Evolutionary conservation across 2,329 filamentous ascomycete genomes (phyloP), one percentile per base, ranked within the genome.

Genomic region (Thelonectria olida): DNA sequence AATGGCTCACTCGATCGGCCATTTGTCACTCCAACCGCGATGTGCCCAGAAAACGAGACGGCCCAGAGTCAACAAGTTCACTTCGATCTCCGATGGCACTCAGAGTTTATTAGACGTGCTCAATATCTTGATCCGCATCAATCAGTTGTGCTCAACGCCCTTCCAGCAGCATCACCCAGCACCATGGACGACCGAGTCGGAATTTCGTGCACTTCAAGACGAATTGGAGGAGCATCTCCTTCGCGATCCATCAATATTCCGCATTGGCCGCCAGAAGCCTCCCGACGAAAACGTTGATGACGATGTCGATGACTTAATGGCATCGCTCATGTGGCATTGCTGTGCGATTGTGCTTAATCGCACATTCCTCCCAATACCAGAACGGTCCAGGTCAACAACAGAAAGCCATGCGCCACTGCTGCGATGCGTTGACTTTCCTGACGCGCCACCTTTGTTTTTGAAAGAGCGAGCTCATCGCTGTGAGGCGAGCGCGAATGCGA

Each of bases 381-480:
- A 50, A 25, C 31, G 41, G 13, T 19, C 23, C 15, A 48, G 38
- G 12, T 9, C 22, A 8, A 8, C 28, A 9, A 22, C 19, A 10
- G 48, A 58, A 7, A 23, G 8, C 22, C n/a, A 36, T 23, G 28
- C 48, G 20, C 20, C 48, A 5, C n/a, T 19, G 7, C 15, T 48
- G 7, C 44, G 47, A 25, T 57, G 48, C n/a, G n/a, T 62, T 10
- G 34, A 45, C 19, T 62, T 50, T 28, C 60, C 60, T 2, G 19
- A 19, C 3, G 60, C 60, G 2, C 60, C 60, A 4, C 42, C 50
- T 3, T 22, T 62, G 12, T 62, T 62, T 31, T n/a, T 62, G 7
- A 58, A 51, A 31, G 60, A 62, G 17, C 42, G 55, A 9, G 54
- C 45, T 7, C 23, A 48, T 50, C 60, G 60, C 10, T 62, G 60